Conservation (phyloP, 352 stramenopile genomes). For the Phytophthora palmivora region DNA sequence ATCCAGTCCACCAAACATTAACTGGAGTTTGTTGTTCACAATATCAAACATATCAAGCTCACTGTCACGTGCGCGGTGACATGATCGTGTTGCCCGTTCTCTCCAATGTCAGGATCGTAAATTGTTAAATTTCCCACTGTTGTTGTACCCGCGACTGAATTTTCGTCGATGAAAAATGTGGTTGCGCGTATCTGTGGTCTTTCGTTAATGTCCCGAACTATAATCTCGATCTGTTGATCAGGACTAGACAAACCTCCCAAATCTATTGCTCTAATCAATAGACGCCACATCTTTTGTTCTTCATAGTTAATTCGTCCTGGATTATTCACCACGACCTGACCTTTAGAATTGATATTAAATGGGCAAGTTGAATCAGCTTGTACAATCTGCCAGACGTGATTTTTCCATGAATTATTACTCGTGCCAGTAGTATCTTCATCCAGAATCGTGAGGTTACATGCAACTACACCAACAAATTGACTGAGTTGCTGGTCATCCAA, state of each 20-base stretch:
- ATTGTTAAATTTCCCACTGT: constrained; percentile 20
- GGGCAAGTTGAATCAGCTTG: constrained; percentile 12
- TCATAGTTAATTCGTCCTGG: constrained; percentile 30
- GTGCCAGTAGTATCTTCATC: constrained; percentile 24
- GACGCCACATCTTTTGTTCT: constrained; percentile 16
- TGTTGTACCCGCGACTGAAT: constrained; percentile 6
- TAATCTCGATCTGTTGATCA: constrained; percentile 25
- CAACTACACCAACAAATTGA: constrained; percentile 10
- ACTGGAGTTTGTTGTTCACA: constrained; percentile 23
- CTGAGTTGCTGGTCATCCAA: constrained; percentile 20
- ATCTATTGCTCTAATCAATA: constrained; percentile 27
- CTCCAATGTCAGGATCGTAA: constrained; percentile 28
- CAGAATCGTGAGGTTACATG: constrained; percentile 27
- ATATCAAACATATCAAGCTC: constrained; percentile 22
- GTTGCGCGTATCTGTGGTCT: constrained; percentile 12
- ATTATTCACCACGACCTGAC: constrained; percentile 21
- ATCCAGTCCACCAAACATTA: constrained; percentile 21
- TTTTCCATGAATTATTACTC: constrained; percentile 23
- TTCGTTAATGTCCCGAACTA: constrained; percentile 31
- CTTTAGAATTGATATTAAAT: constrained; percentile 22
- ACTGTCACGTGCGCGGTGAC: constrained; percentile 9
- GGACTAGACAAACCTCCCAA: constrained; percentile 21
- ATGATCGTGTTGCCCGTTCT: constrained; percentile 14
- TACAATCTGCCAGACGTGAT: constrained; percentile 24
- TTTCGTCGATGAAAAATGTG: constrained; percentile 37